Conservation (phyloP, 139 green algal genomes). For the Eudorina sp. region DNA sequence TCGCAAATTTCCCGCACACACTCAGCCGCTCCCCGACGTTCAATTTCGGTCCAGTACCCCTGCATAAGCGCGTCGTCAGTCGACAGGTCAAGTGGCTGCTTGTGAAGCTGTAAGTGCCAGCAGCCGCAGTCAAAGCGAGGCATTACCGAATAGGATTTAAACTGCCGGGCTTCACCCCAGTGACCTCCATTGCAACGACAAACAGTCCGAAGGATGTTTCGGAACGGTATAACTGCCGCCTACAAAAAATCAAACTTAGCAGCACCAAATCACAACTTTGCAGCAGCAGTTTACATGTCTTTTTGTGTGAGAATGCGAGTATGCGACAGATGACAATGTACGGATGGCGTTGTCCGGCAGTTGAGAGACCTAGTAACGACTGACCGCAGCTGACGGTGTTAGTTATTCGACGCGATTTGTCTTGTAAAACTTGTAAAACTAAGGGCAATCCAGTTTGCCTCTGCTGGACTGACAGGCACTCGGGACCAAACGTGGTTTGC, state of each 20-base stretch:
- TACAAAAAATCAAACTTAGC: no score
- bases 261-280: not conserved
- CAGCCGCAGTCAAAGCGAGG: not conserved
- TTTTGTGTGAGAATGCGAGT: no score
- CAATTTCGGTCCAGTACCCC: conserved; percentile 18
- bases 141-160: conserved; percentile 15
- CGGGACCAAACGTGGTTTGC: not conserved
- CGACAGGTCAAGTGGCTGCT: not conserved
- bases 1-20: conserved; percentile 55
- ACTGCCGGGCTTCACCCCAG: not conserved
- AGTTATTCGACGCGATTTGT: no score
- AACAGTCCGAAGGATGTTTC: not conserved
- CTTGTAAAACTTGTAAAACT: not conserved
- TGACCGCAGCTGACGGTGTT: no score
- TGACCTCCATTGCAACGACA: conserved; percentile 15
- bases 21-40: conserved; percentile 45
- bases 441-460: not conserved
- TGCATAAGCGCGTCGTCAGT: not conserved
- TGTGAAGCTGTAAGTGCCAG: not conserved
- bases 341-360: no score
- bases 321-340: not conserved
- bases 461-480: not conserved
- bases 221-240: no score
- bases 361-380: no score
- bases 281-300: not conserved